Percentiles rank a stretch among this genome's conserved stretches.
phyloP scores from a whole-genome alignment of 1,284 basidiomycete genomes.

The Agaricales sp. region DNA sequence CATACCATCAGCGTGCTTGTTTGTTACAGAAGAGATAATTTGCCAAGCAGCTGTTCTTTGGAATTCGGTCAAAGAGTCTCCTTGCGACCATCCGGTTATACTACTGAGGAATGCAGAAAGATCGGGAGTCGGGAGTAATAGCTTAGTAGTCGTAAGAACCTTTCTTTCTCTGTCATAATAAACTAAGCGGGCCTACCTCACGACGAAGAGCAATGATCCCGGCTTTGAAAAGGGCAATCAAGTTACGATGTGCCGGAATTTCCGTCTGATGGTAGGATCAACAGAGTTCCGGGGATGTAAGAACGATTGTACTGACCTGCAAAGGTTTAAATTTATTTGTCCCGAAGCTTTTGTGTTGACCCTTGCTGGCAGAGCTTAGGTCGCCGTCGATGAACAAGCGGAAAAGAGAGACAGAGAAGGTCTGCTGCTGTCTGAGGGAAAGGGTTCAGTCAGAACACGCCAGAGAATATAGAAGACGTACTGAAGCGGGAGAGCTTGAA shows the following conservation, averaged over 20 bases:
- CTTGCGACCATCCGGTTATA: conserved; percentile 51
- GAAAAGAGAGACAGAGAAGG: conserved; percentile 41
- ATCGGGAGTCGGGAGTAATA: conserved; percentile 35
- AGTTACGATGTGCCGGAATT: not conserved
- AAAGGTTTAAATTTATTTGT: conserved; percentile 34
- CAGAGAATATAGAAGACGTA: conserved; percentile 28
- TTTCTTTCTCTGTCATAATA: no score
- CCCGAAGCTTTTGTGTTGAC: conserved; percentile 35
- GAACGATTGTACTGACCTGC: conserved; percentile 42
- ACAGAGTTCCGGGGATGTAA: no score
- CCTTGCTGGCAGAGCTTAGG: conserved; percentile 41
- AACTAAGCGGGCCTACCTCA: conserved; percentile 36
- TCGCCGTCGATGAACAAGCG: conserved; percentile 53
- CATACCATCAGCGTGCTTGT: conserved; percentile 63
- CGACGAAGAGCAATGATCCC: conserved; percentile 46
- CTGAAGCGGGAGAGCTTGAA: conserved; percentile 54
- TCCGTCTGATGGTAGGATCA: no score
- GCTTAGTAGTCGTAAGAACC: no score
- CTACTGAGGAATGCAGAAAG: conserved; percentile 39
- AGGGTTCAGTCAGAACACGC: conserved; percentile 5
- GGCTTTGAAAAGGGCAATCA: not conserved
- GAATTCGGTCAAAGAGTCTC: conserved; percentile 34
- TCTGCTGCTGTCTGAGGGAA: conserved; percentile 40
- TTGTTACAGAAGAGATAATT: conserved; percentile 59
- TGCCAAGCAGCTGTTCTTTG: conserved; percentile 56